phyloP scores from a whole-genome alignment of 2,329 filamentous ascomycete genomes.

The Myriosclerotinia scirpicola region DNA sequence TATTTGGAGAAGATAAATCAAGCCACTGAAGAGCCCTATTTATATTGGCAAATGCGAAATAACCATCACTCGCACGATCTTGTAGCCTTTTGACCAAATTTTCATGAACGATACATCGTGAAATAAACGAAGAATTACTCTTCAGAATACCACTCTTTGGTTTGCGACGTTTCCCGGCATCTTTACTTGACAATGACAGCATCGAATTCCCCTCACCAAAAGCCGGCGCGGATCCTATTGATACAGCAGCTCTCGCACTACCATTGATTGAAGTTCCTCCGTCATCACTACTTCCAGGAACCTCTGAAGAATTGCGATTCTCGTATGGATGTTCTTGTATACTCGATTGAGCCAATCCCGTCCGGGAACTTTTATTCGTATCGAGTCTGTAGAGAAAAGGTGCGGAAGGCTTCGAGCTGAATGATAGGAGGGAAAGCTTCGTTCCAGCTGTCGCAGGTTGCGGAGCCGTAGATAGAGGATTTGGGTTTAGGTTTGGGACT shows the following conservation, averaged over 20 bases:
- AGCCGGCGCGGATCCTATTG: constrained; percentile 53
- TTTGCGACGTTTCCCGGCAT: constrained; percentile 79
- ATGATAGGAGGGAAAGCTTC: constrained; percentile 70
- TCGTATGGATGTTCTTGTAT: constrained; percentile 64
- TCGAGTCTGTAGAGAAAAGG: constrained; percentile 56
- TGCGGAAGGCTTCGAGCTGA: constrained; percentile 42
- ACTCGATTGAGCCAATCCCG: constrained; percentile 47
- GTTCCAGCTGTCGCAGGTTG: constrained; percentile 83
- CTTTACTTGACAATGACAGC: constrained; percentile 64
- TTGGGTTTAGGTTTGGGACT: constrained; percentile 80
- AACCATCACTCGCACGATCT: constrained; percentile 74
- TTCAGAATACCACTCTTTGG: constrained; percentile 98
- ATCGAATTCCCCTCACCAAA: constrained; percentile 87
- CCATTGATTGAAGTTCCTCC: constrained; percentile 53
- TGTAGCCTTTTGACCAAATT: constrained; percentile 72
- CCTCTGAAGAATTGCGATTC: constrained; percentile 60
- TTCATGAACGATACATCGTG: constrained; percentile 91
- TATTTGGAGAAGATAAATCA: constrained; percentile 74
- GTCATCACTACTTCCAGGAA: constrained; percentile 56
- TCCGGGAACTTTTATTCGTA: constrained; percentile 50
- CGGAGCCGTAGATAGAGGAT: constrained; percentile 83
- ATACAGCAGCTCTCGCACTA: constrained; percentile 39
- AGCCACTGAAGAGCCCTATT: constrained; percentile 97
- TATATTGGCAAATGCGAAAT: constrained; percentile 93
- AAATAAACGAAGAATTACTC: constrained; percentile 98